Percentiles rank a stretch among this genome's conserved stretches.
Evolutionary conservation across 495 filamentous ascomycete species (phyloP).

Genomic region (Penicillium robsamsonii): DNA sequence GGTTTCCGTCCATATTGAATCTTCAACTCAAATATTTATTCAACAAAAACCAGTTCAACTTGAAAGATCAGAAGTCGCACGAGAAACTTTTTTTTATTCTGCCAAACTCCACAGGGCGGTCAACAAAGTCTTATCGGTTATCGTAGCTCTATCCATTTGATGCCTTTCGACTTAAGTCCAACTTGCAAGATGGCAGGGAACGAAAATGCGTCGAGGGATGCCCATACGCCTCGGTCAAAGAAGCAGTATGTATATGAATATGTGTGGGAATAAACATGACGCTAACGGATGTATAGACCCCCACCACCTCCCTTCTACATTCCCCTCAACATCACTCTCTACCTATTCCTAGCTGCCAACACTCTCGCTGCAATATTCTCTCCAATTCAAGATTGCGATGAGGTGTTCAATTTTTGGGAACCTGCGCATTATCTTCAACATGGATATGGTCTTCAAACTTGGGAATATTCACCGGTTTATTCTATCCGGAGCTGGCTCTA

Average conservation of each 20-base stretch:
- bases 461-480: constrained; percentile 97
- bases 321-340: constrained; percentile 71
- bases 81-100: constrained; percentile 35
- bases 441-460: constrained; percentile 92
- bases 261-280: background rate
- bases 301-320: constrained; percentile 61
- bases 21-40: constrained; percentile 1
- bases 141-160: constrained; percentile 11
- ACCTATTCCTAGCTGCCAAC: constrained; percentile 70
- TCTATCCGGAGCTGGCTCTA: constrained; percentile 97
- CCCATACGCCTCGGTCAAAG: constrained; percentile 26
- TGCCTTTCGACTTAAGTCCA: constrained; percentile 2
- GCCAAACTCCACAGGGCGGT: constrained; percentile 35
- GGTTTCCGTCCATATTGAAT: constrained; percentile 45
- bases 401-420: constrained; percentile 99
- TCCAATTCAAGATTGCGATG: constrained; percentile 97
- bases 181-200: constrained; percentile 16
- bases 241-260: constrained; percentile 25
- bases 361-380: constrained; percentile 74
- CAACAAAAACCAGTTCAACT: constrained; percentile 2
- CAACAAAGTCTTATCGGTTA: constrained; percentile 36
- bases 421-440: constrained; percentile 92
- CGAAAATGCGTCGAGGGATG: constrained; percentile 1
- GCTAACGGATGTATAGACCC: constrained; percentile 35
- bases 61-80: constrained; percentile 29